Evolutionary conservation across 768 basidiomycete species (phyloP).

Genomic region (Coprinellus aureogranulatus): DNA sequence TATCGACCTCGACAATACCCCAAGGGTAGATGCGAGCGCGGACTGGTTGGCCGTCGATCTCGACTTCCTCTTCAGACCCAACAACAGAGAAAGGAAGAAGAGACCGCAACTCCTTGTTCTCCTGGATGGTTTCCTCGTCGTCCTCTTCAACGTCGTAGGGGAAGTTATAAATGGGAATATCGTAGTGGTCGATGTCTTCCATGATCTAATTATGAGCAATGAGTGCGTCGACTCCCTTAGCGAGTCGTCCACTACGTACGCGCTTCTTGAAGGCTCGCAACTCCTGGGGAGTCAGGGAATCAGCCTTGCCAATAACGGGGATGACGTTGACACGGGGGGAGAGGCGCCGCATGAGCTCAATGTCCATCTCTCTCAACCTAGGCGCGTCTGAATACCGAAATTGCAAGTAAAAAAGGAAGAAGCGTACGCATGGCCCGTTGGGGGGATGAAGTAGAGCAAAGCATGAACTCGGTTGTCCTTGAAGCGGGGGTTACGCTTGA

Average conservation of each 20-base stretch:
- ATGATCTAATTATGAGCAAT: slow-evolving; percentile 69
- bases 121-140: slow-evolving; percentile 86
- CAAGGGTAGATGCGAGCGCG: slow-evolving; percentile 87
- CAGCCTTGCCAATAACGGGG: slow-evolving; percentile 85
- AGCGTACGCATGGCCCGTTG: slow-evolving; percentile 80
- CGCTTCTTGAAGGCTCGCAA: slow-evolving; percentile 82
- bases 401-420: not conserved
- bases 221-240: too few species aligned
- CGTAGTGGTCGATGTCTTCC: slow-evolving; percentile 90
- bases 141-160: slow-evolving; percentile 92
- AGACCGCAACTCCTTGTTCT: slow-evolving; percentile 81
- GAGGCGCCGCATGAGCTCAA: slow-evolving; percentile 86
- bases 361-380: slow-evolving; percentile 85
- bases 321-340: slow-evolving; percentile 92
- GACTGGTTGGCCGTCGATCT: slow-evolving; percentile 73
- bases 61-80: slow-evolving; percentile 84
- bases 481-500: slow-evolving; percentile 91
- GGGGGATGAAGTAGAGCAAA: slow-evolving; percentile 86
- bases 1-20: slow-evolving; percentile 90
- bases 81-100: slow-evolving; percentile 86
- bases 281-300: slow-evolving; percentile 78
- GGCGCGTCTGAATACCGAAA: slow-evolving; percentile 8
- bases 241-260: too few species aligned
- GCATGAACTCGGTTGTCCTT: slow-evolving; percentile 87
- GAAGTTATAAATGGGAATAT: slow-evolving; percentile 92